These are phyloP conservation scores for Cyberlindnera xylosilytica DNA, from an alignment of 805 yeast species.

Conservation along the genomic window DNA sequence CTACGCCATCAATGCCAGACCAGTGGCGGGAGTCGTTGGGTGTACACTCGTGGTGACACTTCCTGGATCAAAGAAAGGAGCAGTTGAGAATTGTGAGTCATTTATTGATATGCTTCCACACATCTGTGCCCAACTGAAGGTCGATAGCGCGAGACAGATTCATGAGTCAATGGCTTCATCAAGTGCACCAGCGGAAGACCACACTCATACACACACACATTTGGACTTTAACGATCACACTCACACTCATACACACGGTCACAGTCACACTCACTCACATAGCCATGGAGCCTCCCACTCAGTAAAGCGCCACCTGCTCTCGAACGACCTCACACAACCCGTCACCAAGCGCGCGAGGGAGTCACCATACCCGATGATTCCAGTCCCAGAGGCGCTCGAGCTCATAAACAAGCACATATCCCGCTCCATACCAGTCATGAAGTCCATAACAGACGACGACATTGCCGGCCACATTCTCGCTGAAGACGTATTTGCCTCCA, in stretches of 20 bases:
- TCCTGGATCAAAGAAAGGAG: constrained; percentile 53
- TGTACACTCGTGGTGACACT: constrained; percentile 40
- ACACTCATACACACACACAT: constrained; percentile 9
- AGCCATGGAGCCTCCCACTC: neutral
- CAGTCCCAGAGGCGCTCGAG: constrained; percentile 38
- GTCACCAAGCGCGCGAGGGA: constrained; percentile 41
- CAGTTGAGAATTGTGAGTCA: constrained; percentile 41
- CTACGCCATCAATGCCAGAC: constrained; percentile 46
- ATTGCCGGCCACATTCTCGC: constrained; percentile 40
- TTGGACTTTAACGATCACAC: neutral
- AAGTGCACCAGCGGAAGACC: too few species aligned
- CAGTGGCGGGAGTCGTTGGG: constrained; percentile 44
- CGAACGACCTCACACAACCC: constrained; percentile 35
- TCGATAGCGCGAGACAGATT: constrained; percentile 36
- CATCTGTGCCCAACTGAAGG: constrained; percentile 38
- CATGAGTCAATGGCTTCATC: too few species aligned
- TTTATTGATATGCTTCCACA: constrained; percentile 38
- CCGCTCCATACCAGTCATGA: constrained; percentile 21
- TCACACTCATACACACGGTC: constrained; percentile 8
- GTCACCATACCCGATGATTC: constrained; percentile 48
- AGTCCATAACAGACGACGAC: constrained; percentile 29
- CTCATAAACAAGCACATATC: constrained; percentile 35
- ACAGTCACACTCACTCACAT: constrained; percentile 17
- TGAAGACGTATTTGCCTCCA: constrained; percentile 37
- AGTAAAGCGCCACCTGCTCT: constrained; percentile 37